Conservation (phyloP, 208 protist genomes). For the Baffinella frigidus region DNA sequence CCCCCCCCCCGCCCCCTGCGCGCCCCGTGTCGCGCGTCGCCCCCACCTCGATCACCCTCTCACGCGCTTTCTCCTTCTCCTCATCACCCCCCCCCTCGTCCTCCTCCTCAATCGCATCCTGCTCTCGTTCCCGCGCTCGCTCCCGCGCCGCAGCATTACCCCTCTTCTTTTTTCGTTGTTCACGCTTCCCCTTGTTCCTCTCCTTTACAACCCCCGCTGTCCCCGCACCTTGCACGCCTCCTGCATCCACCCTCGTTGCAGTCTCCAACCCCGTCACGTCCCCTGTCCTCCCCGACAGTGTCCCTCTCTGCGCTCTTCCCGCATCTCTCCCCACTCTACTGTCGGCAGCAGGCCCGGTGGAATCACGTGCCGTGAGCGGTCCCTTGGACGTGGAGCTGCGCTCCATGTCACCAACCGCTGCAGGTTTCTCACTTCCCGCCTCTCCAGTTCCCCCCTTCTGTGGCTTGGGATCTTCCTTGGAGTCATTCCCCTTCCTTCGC, state of each 20-base stretch:
- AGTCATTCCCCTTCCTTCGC: not conserved
- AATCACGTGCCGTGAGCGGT: not conserved
- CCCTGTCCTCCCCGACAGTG: not conserved
- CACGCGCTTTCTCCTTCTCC: not conserved
- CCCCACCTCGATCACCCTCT: no score
- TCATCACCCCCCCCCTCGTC: not conserved
- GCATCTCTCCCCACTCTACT: not conserved
- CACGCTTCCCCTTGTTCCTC: not conserved
- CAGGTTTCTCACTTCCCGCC: not conserved
- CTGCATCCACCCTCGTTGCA: not conserved
- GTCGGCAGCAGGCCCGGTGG: not conserved
- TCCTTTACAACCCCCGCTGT: not conserved
- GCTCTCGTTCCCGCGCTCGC: not conserved
- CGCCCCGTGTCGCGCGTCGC: no score
- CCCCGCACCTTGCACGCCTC: not conserved
- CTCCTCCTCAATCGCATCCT: not conserved
- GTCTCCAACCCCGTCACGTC: not conserved
- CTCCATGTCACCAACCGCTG: not conserved
- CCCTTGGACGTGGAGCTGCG: not conserved
- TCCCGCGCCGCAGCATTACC: not conserved
- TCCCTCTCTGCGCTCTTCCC: not conserved
- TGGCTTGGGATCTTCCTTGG: not conserved
- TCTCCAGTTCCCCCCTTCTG: not conserved
- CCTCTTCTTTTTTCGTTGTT: not conserved
- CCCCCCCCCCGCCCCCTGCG: not conserved